Conservation (phyloP, 2,329 filamentous ascomycete genomes). For the Aspergillus hiratsukae region DNA sequence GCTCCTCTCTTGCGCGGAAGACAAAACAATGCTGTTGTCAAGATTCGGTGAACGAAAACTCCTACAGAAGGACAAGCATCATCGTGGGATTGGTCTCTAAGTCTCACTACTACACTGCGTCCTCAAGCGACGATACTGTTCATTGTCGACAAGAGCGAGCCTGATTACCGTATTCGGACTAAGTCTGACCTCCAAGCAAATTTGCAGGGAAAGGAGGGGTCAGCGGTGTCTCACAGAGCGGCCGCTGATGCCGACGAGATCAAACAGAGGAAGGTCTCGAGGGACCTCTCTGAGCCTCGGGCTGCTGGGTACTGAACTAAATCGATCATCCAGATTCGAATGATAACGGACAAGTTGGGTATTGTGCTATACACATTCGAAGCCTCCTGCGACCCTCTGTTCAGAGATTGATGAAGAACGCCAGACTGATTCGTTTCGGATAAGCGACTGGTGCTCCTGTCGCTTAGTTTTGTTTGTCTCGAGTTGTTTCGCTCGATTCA, state of each 20-base stretch:
- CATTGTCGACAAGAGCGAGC: constrained; percentile 1
- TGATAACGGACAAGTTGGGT: background rate
- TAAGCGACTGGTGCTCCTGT: background rate
- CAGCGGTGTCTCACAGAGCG: constrained; percentile 13
- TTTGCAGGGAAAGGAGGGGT: constrained; percentile 18
- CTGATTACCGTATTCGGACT: background rate
- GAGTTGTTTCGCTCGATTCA: background rate
- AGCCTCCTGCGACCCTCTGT: background rate
- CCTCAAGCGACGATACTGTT: background rate
- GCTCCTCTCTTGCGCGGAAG: constrained; percentile 10
- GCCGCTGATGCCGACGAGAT: constrained; percentile 13
- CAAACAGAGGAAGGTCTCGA: constrained; percentile 7
- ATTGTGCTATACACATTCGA: background rate
- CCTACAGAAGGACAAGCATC: constrained; percentile 3
- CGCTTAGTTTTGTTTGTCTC: background rate
- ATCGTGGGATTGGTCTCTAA: background rate
- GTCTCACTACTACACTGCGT: background rate
- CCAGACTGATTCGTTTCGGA: background rate
- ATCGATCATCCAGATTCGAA: background rate
- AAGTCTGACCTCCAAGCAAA: constrained; percentile 11
- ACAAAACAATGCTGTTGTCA: constrained; percentile 11
- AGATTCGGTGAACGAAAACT: constrained; percentile 4
- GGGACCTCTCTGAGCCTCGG: background rate
- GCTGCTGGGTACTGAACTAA: background rate
- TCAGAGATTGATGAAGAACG: background rate